Evolutionary conservation across 2,329 filamentous ascomycete genomes (phyloP), one percentile per base, ranked within the genome.

Genomic region (Blumeria graminis): DNA sequence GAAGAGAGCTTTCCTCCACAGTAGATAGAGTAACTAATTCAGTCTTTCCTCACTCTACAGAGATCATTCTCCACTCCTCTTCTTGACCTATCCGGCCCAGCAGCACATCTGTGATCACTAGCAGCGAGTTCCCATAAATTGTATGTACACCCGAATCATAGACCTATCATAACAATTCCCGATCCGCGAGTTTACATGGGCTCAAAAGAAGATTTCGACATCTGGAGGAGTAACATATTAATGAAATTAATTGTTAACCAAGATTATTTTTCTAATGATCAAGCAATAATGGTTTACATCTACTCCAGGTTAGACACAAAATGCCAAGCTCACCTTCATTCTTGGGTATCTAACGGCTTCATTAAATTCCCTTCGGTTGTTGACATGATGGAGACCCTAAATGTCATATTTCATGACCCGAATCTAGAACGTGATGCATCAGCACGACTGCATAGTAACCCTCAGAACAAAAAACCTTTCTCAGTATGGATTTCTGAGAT

Each of bases 131-230:
- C n/a, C n/a, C n/a, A n/a, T n/a, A n/a, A n/a, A n/a, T n/a, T n/a
- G n/a, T n/a, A n/a, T n/a, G n/a, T n/a, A n/a, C n/a, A n/a, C n/a
- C n/a, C n/a, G n/a, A n/a, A n/a, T n/a, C n/a, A n/a, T n/a, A n/a
- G n/a, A n/a, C n/a, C n/a, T n/a, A n/a, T n/a, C n/a, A n/a, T n/a
- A n/a, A n/a, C n/a, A n/a, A n/a, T n/a, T n/a, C 22, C 22, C 22
- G 22, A 28, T 28, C 22, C 22, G 22, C 22, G 2, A 28, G 22
- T 28, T 1, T 28, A 28, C 22, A 28, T 28, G 22, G 41, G 41
- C 10, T 46, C 22, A 16, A 46, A 46, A 18, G 22, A 46, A 16
- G 41, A 46, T 16, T 46, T 46, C 66, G 16, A n/a, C 9, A 16
- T 18, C n/a, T 46, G 41, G 41, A 46, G 22, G 6, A 18, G 22